Percentiles rank a stretch among this genome's conserved stretches.
Evolutionary conservation across 495 filamentous ascomycete genomes (phyloP).

Genomic region (Niebla homalea): DNA sequence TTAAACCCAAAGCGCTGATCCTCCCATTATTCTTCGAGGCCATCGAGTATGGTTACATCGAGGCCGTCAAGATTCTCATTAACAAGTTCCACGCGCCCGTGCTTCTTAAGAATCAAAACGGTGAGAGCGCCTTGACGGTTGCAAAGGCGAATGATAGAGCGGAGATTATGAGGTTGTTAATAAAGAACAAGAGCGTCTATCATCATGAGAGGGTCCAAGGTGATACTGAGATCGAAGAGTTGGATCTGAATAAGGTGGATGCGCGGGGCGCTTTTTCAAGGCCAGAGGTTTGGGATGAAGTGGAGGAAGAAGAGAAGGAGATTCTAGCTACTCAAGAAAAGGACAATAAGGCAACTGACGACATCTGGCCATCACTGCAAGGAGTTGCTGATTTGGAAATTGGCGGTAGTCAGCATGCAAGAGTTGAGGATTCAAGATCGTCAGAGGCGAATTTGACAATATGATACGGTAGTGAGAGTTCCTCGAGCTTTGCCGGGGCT

Average conservation of each 20-base stretch:
- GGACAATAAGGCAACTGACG: neutral
- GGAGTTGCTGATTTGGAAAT: neutral
- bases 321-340: neutral
- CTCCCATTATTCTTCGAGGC: slow-evolving; percentile 4
- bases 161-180: slow-evolving; percentile 2
- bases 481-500: no score
- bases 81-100: slow-evolving; percentile 2
- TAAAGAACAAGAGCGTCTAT: neutral
- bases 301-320: slow-evolving; percentile 1
- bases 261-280: neutral
- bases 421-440: neutral
- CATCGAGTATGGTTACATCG: slow-evolving; percentile 2
- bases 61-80: slow-evolving; percentile 4
- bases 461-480: no score
- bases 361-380: neutral
- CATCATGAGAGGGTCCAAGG: neutral
- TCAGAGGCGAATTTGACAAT: neutral
- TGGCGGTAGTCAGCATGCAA: neutral
- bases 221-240: neutral
- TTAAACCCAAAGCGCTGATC: neutral
- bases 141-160: slow-evolving; percentile 1
- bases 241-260: no score
- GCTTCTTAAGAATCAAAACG: slow-evolving; percentile 4
- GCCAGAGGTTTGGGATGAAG: slow-evolving; percentile 4
- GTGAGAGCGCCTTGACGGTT: slow-evolving; percentile 5